Evolutionary conservation across 139 green algal species (phyloP), one percentile per base, ranked within the genome.

Genomic region (Desmodesmus armatus): DNA sequence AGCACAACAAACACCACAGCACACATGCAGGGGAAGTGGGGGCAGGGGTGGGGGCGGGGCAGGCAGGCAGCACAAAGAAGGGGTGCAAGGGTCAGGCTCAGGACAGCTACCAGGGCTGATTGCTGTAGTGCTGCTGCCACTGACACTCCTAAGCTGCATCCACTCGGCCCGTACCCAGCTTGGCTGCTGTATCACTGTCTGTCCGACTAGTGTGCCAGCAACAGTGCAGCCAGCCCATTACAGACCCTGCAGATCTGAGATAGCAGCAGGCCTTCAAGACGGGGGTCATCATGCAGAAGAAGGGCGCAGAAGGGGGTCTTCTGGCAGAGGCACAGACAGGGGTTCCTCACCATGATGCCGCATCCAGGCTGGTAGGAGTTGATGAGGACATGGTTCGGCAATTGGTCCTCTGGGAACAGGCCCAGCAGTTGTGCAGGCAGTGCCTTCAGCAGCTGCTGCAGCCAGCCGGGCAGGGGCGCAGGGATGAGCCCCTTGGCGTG

Each of bases 341-440:
- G n/a, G n/a, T n/a, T n/a, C n/a, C 85, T 71, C 51, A 92, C 90
- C 90, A 94, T 82, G 58, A 96, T 96, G 58, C 93, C 93, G n/a
- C 93, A 84, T 0, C 93, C 93, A 11, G 92, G 87, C 21, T 69
- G 17, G 83, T 96, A 96, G 0, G 75, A 77, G 60, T 96, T 96
- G 31, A 96, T 82, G 0, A 96, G 88, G 51, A 96, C 92, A 51
- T 96, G 92, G 63, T 96, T 96, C 27, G 93, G 80, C 0, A 63
- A 40, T 3, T 37, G 25, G 2, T 84, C 85, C 15, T 79, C 88
- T n/a, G n/a, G n/a, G 69, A 85, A 92, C 82, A 89, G 60, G 43
- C 77, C 31, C 39, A n/a, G 55, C 73, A 87, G 55, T n/a, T n/a
- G n/a, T n/a, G n/a, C n/a, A 23, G 67, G 67, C 35, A 75, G 37